phyloP scores from a whole-genome alignment of 2,329 filamentous ascomycete species.

The Botrytis elliptica region DNA sequence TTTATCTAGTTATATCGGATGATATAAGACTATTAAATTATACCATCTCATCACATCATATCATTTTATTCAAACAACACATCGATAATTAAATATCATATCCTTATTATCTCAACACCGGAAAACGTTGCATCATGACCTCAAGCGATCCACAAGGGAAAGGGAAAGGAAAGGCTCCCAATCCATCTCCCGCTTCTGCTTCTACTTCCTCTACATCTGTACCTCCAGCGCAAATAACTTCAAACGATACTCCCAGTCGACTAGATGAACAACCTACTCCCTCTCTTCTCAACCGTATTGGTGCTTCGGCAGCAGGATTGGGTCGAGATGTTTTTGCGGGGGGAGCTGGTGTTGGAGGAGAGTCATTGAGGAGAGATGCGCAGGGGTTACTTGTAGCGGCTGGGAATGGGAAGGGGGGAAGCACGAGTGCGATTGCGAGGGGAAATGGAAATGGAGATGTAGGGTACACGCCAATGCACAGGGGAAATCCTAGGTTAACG shows the following conservation, averaged over 20 bases:
- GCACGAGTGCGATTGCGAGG: conserved; percentile 24
- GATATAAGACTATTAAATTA: neutral
- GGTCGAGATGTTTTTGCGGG: conserved; percentile 38
- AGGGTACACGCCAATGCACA: conserved; percentile 12
- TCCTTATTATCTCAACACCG: neutral
- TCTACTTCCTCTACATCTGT: neutral
- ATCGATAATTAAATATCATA: neutral
- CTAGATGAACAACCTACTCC: conserved; percentile 13
- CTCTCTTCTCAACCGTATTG: conserved; percentile 34
- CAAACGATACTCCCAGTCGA: neutral
- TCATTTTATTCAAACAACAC: neutral
- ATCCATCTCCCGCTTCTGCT: neutral
- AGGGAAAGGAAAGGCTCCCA: neutral
- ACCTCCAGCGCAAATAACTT: neutral
- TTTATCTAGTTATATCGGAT: neutral
- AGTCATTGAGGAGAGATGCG: conserved; percentile 29
- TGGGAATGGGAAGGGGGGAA: conserved; percentile 29
- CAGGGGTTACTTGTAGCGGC: conserved; percentile 31
- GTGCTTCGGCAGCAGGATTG: conserved; percentile 41
- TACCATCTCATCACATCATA: neutral
- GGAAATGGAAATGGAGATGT: conserved; percentile 22
- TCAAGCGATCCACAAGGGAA: neutral
- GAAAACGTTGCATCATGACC: neutral
- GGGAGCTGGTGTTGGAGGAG: conserved; percentile 19
- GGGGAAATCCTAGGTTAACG: neutral